Percentiles rank a stretch among this genome's conserved stretches.
These are phyloP conservation scores for Nannizzia gypsea DNA, from an alignment of 2,329 filamentous ascomycete species.

Conservation along the genomic window DNA sequence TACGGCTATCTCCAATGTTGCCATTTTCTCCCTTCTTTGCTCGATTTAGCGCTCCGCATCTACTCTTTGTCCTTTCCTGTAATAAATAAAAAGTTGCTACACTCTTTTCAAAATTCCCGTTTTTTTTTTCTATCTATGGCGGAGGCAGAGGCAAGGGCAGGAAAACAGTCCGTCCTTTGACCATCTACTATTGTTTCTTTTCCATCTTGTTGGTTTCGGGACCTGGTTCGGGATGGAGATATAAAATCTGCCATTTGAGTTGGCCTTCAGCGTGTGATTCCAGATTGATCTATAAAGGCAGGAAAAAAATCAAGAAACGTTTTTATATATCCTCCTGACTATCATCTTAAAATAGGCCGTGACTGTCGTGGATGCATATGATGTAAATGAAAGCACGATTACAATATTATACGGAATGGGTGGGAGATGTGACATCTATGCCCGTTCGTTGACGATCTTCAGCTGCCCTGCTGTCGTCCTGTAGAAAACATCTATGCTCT, in stretches of 20 bases:
- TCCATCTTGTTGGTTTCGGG: neutral
- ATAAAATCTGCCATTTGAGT: neutral
- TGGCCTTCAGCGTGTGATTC: neutral
- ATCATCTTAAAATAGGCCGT: neutral
- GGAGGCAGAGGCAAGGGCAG: neutral
- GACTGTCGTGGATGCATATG: neutral
- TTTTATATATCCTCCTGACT: neutral
- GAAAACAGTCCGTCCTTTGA: neutral
- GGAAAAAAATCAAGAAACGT: neutral
- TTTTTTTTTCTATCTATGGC: neutral
- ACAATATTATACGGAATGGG: neutral
- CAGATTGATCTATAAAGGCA: neutral
- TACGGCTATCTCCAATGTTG: neutral
- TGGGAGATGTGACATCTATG: neutral
- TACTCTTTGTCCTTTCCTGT: neutral
- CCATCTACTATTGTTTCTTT: neutral
- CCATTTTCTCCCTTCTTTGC: neutral
- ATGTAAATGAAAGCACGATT: neutral
- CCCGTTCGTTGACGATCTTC: conserved; percentile 25
- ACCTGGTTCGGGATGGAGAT: neutral
- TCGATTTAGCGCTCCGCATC: neutral
- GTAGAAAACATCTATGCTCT: conserved; percentile 32
- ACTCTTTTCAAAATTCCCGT: neutral
- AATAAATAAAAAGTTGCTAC: neutral
- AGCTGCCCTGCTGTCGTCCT: conserved; percentile 34